These are phyloP conservation scores for Fusarium poae DNA, from an alignment of 2,329 filamentous ascomycete species.

Conservation along the genomic window DNA sequence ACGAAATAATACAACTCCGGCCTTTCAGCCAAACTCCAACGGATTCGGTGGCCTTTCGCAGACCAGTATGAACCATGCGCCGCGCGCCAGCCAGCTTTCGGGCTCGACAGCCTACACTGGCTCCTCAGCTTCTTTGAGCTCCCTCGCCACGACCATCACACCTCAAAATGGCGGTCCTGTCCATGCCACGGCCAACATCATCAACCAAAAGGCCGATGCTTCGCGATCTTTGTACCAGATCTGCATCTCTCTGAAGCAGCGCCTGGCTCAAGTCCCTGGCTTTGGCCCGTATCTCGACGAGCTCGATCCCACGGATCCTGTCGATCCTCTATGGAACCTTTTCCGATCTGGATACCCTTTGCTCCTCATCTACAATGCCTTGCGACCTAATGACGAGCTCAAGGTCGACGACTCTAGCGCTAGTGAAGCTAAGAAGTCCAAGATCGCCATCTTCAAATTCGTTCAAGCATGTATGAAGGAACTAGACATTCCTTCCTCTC, in stretches of 20 bases:
- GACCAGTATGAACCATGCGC: slow-evolving; percentile 65
- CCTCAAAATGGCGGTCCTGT: slow-evolving; percentile 70
- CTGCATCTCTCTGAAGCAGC: slow-evolving; percentile 85
- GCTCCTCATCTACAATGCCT: slow-evolving; percentile 87
- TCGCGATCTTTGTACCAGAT: slow-evolving; percentile 95
- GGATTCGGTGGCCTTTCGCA: slow-evolving; percentile 60
- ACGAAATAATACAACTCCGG: slow-evolving; percentile 70
- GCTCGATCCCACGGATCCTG: slow-evolving; percentile 79
- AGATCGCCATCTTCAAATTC: slow-evolving; percentile 92
- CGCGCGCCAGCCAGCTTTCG: slow-evolving; percentile 72
- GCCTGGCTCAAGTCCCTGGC: slow-evolving; percentile 84
- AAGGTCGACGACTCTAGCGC: slow-evolving; percentile 72
- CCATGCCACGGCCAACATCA: slow-evolving; percentile 89
- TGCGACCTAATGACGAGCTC: slow-evolving; percentile 77
- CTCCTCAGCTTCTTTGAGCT: slow-evolving; percentile 65
- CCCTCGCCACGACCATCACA: slow-evolving; percentile 60
- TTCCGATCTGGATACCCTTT: slow-evolving; percentile 87
- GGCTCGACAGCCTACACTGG: slow-evolving; percentile 69
- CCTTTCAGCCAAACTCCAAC: slow-evolving; percentile 64
- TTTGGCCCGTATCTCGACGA: slow-evolving; percentile 82
- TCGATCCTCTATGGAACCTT: slow-evolving; percentile 90
- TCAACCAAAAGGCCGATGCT: slow-evolving; percentile 95
- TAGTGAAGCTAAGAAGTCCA: slow-evolving; percentile 80
- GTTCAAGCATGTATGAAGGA: slow-evolving; percentile 89
- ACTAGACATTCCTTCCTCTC: slow-evolving; percentile 80